Base-by-base conservation (phyloP, 73 alveolate genomes). In the Paramecium sonneborni region DNA sequence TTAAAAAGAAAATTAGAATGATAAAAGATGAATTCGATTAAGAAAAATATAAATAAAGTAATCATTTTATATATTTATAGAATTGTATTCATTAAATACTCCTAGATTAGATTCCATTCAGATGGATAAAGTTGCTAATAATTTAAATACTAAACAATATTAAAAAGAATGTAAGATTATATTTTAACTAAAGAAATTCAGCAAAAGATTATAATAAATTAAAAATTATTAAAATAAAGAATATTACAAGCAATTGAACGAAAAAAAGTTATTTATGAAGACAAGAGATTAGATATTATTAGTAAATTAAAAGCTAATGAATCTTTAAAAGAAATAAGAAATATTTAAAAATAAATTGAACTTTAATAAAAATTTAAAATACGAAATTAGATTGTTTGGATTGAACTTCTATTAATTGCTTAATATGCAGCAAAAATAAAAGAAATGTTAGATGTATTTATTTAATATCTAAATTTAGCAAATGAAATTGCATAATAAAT, bases 311-410 rank as follows among this genome's bases (percentile, higher is more conserved):
- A 79, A 79, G 90, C 90, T 12, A 79, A 38, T 79, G 72, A 79
- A 24, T 32, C 72, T 79, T 46, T 79, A 9, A 79, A 79, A 24
- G 69, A 79, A 79, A 79, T 79, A 1, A 43, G 90, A 20, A 41
- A 43, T 5, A 11, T 20, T 30, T 12, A 79, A 79, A 41, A 79
- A 46, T 1, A 30, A 21, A 18, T 24, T 7, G 44, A 30, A 41
- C 9, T 43, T 21, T 37, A 41, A 44, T 20, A 43, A 79, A 39
- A 24, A 23, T 79, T 43, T 3, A 24, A 24, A 15, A 30, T 23
- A 46, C 23, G 55, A 0, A 41, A 30, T 43, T 20, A 39, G 20
- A 44, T 43, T 39, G 23, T 39, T 18, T 79, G 90, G 90, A 20
- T 79, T 23, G 55, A 44, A 79, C 15, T 46, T 8, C 8, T 79